A percentile compares a stretch with the other conserved stretches of the same genome.
These are phyloP conservation scores for Trichoderma cornu-damae DNA, from an alignment of 2,329 filamentous ascomycete species.

Conservation along the genomic window DNA sequence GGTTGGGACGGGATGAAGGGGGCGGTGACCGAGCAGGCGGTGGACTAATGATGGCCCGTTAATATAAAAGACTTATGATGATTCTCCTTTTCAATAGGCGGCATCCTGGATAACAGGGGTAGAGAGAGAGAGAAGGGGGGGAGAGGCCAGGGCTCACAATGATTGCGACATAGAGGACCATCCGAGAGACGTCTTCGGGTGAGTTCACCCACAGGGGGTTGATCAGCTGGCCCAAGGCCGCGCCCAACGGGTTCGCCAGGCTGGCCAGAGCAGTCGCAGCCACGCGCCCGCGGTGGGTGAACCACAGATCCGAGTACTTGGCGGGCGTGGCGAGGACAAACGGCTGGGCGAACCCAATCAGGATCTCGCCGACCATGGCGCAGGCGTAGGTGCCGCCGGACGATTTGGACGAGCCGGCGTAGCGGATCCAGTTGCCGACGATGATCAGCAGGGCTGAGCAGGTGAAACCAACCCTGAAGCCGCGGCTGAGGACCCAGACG, in stretches of 20 bases:
- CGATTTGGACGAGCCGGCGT: slow-evolving; percentile 58
- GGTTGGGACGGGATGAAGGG: slow-evolving; percentile 75
- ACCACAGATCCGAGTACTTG: slow-evolving; percentile 91
- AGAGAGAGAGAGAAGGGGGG: neutral
- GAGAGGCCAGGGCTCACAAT: slow-evolving; percentile 54
- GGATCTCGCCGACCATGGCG: slow-evolving; percentile 85
- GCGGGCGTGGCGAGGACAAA: slow-evolving; percentile 89
- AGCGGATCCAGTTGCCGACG: slow-evolving; percentile 86
- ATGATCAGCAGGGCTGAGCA: slow-evolving; percentile 67
- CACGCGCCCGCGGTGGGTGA: slow-evolving; percentile 76
- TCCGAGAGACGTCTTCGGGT: slow-evolving; percentile 63
- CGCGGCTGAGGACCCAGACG: slow-evolving; percentile 73
- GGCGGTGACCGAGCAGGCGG: slow-evolving; percentile 60
- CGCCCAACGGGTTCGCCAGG: slow-evolving; percentile 84
- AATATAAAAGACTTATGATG: too few relatives aligned
- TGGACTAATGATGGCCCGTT: slow-evolving; percentile 28
- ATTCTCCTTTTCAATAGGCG: neutral
- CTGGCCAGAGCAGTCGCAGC: slow-evolving; percentile 81
- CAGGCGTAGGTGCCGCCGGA: slow-evolving; percentile 62
- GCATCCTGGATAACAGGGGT: too few relatives aligned
- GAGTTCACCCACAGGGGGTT: slow-evolving; percentile 68
- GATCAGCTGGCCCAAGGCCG: slow-evolving; percentile 81
- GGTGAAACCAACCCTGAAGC: slow-evolving; percentile 74
- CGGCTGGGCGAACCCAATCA: slow-evolving; percentile 84
- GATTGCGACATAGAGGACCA: slow-evolving; percentile 80